phyloP scores from a whole-genome alignment of 2,329 filamentous ascomycete species.

The Fusarium nisikadoi region DNA sequence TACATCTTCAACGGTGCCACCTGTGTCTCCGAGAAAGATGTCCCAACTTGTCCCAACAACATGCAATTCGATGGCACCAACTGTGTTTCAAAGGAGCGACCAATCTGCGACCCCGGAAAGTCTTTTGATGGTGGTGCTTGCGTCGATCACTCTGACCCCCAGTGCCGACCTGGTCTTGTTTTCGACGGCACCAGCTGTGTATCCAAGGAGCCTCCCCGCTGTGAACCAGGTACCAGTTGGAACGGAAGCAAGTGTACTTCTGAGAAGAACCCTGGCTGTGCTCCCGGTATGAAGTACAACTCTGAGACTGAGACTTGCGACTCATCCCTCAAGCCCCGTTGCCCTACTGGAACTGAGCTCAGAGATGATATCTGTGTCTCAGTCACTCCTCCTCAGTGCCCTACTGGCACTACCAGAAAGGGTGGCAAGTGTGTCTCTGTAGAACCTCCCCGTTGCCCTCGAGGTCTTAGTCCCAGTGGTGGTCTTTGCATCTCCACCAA shows the following conservation, averaged over 20 bases:
- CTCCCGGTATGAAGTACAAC: conserved; percentile 4
- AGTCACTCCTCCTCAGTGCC: background rate
- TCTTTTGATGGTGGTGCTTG: conserved; percentile 1
- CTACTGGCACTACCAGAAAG: background rate
- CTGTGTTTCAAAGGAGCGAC: conserved; percentile 4
- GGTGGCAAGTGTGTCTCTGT: conserved; percentile 5
- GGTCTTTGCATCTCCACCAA: conserved; percentile 3
- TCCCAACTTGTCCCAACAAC: background rate
- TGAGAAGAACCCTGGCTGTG: background rate
- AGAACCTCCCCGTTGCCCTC: background rate
- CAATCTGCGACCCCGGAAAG: background rate
- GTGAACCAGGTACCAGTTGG: background rate
- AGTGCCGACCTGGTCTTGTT: background rate
- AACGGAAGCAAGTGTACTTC: conserved; percentile 13
- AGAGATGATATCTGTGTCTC: conserved; percentile 15
- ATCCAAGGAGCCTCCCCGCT: background rate
- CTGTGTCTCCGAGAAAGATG: conserved; percentile 4
- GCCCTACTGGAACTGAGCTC: conserved; percentile 5
- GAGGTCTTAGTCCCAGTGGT: background rate
- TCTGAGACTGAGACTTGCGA: conserved; percentile 8
- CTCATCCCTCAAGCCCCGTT: background rate
- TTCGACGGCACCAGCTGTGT: conserved; percentile 19
- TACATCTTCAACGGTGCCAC: background rate
- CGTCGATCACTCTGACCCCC: background rate
- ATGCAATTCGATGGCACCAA: conserved; percentile 11